Evolutionary conservation across 140 eudicot species (phyloP).

Genomic region (Oenanthe javanica): DNA sequence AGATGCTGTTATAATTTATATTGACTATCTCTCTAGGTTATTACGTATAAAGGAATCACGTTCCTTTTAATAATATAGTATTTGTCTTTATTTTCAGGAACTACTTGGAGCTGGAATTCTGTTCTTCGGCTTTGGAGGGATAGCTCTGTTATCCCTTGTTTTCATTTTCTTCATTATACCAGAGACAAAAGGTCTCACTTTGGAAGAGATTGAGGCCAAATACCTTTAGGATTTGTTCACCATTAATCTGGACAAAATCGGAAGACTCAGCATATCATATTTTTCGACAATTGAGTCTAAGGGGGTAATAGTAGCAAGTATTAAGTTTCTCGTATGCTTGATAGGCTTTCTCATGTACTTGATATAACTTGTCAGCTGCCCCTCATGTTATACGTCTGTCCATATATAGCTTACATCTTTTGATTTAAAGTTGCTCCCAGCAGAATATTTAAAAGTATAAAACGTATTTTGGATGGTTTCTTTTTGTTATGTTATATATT

Average conservation of each 20-base stretch:
- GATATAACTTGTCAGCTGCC: background rate
- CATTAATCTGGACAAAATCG: background rate
- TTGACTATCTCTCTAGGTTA: background rate
- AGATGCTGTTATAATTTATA: background rate
- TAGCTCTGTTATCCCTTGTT: constrained; percentile 64
- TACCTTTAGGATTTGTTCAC: constrained; percentile 33
- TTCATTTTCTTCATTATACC: constrained; percentile 75
- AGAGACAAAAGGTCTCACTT: constrained; percentile 91
- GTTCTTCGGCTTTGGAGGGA: constrained; percentile 79
- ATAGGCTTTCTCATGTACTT: background rate
- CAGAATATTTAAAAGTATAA: no score
- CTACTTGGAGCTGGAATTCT: constrained; percentile 76
- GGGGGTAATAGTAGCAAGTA: background rate
- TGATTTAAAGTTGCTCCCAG: no score
- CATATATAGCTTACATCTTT: background rate
- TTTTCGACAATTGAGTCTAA: background rate
- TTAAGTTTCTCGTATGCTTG: background rate
- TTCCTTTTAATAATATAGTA: background rate
- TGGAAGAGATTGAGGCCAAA: constrained; percentile 95
- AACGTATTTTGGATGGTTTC: no score
- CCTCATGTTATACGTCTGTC: background rate
- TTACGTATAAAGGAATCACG: background rate
- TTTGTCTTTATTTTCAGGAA: constrained; percentile 38
- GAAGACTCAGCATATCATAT: background rate
- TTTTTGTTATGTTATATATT: no score